Percentiles rank a stretch among this genome's conserved stretches.
phyloP scores from a whole-genome alignment of 495 filamentous ascomycete species.

The Trichocladium antarcticum region DNA sequence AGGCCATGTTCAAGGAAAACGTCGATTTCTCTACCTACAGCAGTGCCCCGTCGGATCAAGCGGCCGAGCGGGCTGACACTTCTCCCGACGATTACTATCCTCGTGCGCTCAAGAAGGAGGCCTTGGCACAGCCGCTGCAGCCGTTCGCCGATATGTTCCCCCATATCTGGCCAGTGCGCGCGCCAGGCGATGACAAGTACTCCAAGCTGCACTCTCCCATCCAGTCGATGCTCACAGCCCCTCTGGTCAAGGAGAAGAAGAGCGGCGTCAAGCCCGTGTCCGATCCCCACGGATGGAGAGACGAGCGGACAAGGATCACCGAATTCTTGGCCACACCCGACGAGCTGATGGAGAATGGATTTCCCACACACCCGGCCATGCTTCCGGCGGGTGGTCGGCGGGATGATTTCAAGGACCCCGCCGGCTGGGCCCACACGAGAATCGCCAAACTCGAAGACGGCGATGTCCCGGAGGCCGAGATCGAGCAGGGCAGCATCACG shows the following conservation, averaged over 20 bases:
- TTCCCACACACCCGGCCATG: conserved; percentile 64
- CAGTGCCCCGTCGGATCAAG: conserved; percentile 23
- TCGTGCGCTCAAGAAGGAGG: conserved; percentile 45
- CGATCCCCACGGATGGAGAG: conserved; percentile 49
- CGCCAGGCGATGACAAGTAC: conserved; percentile 72
- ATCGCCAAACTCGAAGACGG: conserved; percentile 58
- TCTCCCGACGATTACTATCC: conserved; percentile 65
- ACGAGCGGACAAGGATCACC: conserved; percentile 67
- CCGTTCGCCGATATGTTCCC: conserved; percentile 73
- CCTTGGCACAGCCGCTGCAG: conserved; percentile 52
- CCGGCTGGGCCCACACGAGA: conserved; percentile 76
- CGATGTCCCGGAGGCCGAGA: conserved; percentile 51
- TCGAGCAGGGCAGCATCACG: conserved; percentile 71
- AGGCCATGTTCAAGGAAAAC: conserved; percentile 72
- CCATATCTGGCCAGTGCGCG: conserved; percentile 78
- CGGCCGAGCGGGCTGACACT: conserved; percentile 25
- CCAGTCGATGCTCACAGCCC: conserved; percentile 57
- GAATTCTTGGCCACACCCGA: conserved; percentile 57
- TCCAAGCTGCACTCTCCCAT: conserved; percentile 75
- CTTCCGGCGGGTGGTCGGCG: conserved; percentile 37
- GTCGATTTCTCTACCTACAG: conserved; percentile 42
- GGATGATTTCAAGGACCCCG: conserved; percentile 34
- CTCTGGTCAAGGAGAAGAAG: conserved; percentile 51
- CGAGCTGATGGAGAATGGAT: conserved; percentile 73
- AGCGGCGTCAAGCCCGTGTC: conserved; percentile 44